Evolutionary conservation across 345 rosid genomes (phyloP), one percentile per base, ranked within the genome.

Genomic region (Dovyalis caffra): DNA sequence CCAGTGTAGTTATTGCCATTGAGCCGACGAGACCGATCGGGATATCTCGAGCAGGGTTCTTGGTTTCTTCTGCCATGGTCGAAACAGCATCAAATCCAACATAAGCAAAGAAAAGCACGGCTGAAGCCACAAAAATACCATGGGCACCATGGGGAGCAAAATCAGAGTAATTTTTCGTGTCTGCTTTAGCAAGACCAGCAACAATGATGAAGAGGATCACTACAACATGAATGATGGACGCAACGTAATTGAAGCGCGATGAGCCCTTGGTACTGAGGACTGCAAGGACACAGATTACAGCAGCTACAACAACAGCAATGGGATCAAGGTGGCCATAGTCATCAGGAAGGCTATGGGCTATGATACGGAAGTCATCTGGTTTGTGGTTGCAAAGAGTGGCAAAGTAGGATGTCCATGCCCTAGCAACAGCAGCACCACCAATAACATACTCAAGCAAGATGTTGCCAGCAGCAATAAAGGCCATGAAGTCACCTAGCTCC

Each of bases 301-400:
- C 25, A 6, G 28, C 5, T n/a, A 66, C 47, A 4, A 38, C 28
- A 37, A 66, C 69, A 12, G 51, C 31, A 12, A 66, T 66, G 20
- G 69, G 69, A 25, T 66, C 69, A 9, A 66, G 69, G 45, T 66
- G 69, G 26, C 69, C 69, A 9, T 66, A 66, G 51, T 66, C 69
- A 0, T 66, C 69, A 5, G 47, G 47, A 37, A 66, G 69, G 69
- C 29, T 66, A 37, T 66, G 29, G 29, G 40, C 51, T 66, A 66
- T 7, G 51, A 66, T 37, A 4, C 69, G 69, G 49, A 37, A 66
- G 16, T 34, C 69, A 20, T 34, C 47, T 20, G 69, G 69, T 18
- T 66, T 11, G 26, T 66, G 47, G 69, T 66, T 66, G 28, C 45
- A 66, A 10, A 66, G 51, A 8, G 69, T 66, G 49, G 69, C 69